Conservation (phyloP, 352 stramenopile species). For the Blastocystis sp. region DNA sequence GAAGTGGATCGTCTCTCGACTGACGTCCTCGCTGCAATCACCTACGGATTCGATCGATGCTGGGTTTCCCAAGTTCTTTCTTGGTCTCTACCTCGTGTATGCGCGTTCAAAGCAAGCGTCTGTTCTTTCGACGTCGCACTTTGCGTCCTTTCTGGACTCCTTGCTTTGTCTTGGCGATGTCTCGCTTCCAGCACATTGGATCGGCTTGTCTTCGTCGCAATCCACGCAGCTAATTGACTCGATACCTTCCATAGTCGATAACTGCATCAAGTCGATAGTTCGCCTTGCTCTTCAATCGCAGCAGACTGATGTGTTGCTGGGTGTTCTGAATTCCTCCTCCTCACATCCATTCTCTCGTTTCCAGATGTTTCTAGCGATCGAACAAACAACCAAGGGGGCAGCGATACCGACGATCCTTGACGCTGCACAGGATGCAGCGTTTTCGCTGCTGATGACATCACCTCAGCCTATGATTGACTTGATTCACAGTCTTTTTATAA, state of each 20-base stretch:
- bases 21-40: not conserved
- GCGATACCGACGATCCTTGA: not conserved
- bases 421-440: not conserved
- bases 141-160: not conserved
- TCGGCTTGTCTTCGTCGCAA: not conserved
- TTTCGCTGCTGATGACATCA: not conserved
- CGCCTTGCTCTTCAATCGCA: not conserved
- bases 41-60: not conserved
- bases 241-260: not conserved
- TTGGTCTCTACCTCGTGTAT: not conserved
- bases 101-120: not conserved
- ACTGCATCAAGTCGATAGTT: not conserved
- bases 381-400: not conserved
- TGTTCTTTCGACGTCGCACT: not conserved
- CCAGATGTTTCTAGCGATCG: not conserved
- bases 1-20: not conserved
- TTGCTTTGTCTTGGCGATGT: not conserved
- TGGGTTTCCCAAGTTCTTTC: slow-evolving; percentile 5
- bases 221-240: not conserved
- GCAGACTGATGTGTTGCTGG: not conserved
- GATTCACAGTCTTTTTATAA: not conserved
- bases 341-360: not conserved
- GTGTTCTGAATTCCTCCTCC: not conserved
- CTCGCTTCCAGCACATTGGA: not conserved
- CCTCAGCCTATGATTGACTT: not conserved